Evolutionary conservation across 2,329 filamentous ascomycete species (phyloP), one percentile per base, ranked within the genome.

Genomic region (Venturiaceae sp.): DNA sequence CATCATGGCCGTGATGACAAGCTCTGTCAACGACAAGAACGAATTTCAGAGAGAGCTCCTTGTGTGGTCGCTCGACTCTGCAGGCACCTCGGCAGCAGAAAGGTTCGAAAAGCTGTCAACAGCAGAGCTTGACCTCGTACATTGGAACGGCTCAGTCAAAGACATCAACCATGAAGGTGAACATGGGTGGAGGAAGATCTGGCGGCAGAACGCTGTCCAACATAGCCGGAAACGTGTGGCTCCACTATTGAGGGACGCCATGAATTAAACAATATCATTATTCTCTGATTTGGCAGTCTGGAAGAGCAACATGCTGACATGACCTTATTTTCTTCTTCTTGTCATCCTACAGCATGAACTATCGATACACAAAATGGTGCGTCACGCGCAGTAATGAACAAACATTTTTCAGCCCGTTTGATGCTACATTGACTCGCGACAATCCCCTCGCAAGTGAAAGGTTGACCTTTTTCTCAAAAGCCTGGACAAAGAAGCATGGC

Each of bases 1-100:
- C 58, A 66, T 92, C 9, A 81, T 80, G 8, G 78, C 77, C 9
- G 74, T 92, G 58, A 88, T 92, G 85, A 90, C 88, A 1, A 82
- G 82, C n/a, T 83, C 77, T 21, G 75, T 78, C 23, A 68, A 73
- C 3, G 73, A 77, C 0, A 72, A 71, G 0, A 82, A 80, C 0
- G 66, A 74, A 16, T 89, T 91, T 61, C 74, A 76, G 62, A 75
- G 89, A 55, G 83, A 94, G 66, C 68, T 91, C 37, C 71, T 92
- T 5, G 72, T 92, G 0, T 87, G 86, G 81, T 85, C 80, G 0
- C 66, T 83, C 1, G 80, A 75, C 28, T 72, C 77, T 1, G 68
- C 69, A 3, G 84, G 79, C 0, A 72, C 74, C 0, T 64, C 69
- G 3, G 82, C 80, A 1, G 80, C 80, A 16, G 72, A 78, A 66